Conservation (phyloP, 1,139 yeast species). For the Lodderomyces theae region DNA sequence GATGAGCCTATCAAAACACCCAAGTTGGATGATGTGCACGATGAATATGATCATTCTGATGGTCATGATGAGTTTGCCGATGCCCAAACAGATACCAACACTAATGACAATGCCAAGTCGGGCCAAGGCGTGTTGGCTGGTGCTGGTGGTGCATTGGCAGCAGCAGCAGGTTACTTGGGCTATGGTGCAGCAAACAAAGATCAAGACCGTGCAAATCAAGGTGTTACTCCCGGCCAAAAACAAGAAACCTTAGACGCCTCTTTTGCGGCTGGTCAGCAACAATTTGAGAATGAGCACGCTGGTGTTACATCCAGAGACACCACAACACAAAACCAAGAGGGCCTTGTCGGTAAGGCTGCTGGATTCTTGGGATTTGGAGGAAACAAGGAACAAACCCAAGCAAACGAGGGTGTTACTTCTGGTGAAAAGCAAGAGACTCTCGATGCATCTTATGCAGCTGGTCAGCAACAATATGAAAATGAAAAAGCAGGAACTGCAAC, state of each 20-base stretch:
- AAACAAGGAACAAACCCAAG: conserved; percentile 4
- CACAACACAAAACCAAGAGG: conserved; percentile 4
- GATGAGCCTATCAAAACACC: conserved; percentile 17
- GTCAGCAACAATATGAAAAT: conserved; percentile 6
- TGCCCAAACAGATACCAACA: conserved; percentile 7
- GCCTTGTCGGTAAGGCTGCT: conserved; percentile 7
- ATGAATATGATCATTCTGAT: conserved; percentile 6
- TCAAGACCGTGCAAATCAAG: conserved; percentile 5
- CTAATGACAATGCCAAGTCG: conserved; percentile 6
- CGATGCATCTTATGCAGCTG: conserved; percentile 8
- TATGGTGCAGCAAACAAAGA: not conserved
- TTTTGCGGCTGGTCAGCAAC: conserved; percentile 7
- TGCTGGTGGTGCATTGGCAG: conserved; percentile 15
- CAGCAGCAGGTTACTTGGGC: conserved; percentile 14
- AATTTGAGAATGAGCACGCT: conserved; percentile 4
- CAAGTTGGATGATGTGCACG: conserved; percentile 11
- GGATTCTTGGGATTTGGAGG: conserved; percentile 11
- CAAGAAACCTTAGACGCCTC: conserved; percentile 9
- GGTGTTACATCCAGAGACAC: not conserved
- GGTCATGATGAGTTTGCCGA: conserved; percentile 3
- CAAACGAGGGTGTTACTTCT: not conserved
- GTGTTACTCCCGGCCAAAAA: not conserved
- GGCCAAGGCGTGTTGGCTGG: conserved; percentile 14
- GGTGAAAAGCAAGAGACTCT: conserved; percentile 8
- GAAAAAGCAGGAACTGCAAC: not conserved